These are phyloP conservation scores for Solanum hybrid DNA, from an alignment of 305 asterid genomes.

Conservation along the genomic window DNA sequence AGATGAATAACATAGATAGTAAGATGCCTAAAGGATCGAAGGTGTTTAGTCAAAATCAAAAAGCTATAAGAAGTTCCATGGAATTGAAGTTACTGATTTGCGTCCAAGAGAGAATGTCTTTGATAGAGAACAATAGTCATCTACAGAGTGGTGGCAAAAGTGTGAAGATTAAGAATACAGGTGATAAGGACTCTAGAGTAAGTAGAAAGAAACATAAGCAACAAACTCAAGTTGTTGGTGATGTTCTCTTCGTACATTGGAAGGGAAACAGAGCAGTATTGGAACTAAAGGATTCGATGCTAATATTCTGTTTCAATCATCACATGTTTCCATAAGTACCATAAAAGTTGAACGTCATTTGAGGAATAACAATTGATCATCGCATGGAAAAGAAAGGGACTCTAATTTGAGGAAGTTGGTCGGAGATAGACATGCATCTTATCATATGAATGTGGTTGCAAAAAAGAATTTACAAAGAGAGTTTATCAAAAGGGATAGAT, in stretches of 20 bases:
- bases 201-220: background rate
- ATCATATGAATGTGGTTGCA: background rate
- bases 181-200: background rate
- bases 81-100: no score
- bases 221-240: background rate
- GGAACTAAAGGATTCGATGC: no score
- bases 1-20: no score
- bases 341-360: no score
- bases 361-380: background rate
- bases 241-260: background rate
- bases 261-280: background rate
- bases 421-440: background rate
- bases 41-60: no score
- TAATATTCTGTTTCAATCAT: background rate
- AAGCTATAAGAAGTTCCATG: no score
- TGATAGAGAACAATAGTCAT: no score
- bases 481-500: background rate
- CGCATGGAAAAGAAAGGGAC: background rate
- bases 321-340: background rate
- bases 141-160: no score
- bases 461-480: background rate
- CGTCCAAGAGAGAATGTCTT: no score
- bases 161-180: no score
- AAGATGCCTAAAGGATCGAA: no score
- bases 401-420: background rate